A percentile compares a stretch with the other conserved stretches of the same genome.
Evolutionary conservation across 371 early-diverging fungal species (phyloP).

Genomic region (Mucor indicus): DNA sequence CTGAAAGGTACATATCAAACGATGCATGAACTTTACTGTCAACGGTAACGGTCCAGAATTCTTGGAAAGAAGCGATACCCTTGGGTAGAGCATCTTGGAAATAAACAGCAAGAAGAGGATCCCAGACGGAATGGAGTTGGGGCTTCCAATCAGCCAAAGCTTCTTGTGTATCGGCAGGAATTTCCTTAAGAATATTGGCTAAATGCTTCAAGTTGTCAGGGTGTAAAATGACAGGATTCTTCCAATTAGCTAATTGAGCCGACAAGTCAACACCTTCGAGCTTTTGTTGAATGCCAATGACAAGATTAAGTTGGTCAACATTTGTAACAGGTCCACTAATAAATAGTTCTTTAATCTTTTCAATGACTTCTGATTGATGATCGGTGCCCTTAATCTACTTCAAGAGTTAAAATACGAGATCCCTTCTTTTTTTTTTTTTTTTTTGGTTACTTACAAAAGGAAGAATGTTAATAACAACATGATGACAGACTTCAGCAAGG

Average conservation of each 20-base stretch:
- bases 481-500: slow-evolving; percentile 71
- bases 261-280: slow-evolving; percentile 43
- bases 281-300: slow-evolving; percentile 48
- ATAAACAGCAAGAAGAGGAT: slow-evolving; percentile 60
- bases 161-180: slow-evolving; percentile 42
- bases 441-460: slow-evolving; percentile 41
- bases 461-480: slow-evolving; percentile 63
- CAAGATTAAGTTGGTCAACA: slow-evolving; percentile 73
- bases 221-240: slow-evolving; percentile 50
- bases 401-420: background rate
- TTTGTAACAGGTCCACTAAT: slow-evolving; percentile 58
- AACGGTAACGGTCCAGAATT: slow-evolving; percentile 80
- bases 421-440: background rate
- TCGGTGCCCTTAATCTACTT: slow-evolving; percentile 25
- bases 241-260: slow-evolving; percentile 44
- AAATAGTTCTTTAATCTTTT: slow-evolving; percentile 49
- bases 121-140: slow-evolving; percentile 82
- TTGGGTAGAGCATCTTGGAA: slow-evolving; percentile 24
- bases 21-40: slow-evolving; percentile 51
- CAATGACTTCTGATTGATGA: slow-evolving; percentile 34
- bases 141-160: slow-evolving; percentile 67
- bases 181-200: slow-evolving; percentile 54
- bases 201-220: slow-evolving; percentile 55
- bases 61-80: slow-evolving; percentile 59
- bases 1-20: background rate